Conservation (phyloP, 2,329 filamentous ascomycete genomes). For the Incumbomyces lentus region DNA sequence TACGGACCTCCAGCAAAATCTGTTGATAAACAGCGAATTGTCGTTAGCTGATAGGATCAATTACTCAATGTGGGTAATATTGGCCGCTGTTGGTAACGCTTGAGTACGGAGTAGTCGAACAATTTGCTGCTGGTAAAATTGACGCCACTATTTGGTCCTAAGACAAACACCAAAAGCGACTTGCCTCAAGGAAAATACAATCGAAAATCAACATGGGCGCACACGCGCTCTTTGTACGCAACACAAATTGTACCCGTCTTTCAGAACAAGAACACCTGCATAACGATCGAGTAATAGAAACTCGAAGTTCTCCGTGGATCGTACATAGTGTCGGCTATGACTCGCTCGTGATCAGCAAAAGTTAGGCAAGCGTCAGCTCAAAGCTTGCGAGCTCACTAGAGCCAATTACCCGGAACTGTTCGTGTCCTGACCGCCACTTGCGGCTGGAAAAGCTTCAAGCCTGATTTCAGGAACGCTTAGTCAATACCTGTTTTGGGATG, state of each 20-base stretch:
- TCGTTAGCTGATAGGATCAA: too few relatives aligned
- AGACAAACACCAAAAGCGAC: too few relatives aligned
- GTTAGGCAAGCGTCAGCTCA: constrained; percentile 1
- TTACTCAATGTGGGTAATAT: too few relatives aligned
- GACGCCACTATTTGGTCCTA: too few relatives aligned
- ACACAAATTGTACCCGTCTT: neutral
- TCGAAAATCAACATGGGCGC: neutral
- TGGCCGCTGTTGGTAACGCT: too few relatives aligned
- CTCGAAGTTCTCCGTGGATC: constrained; percentile 1
- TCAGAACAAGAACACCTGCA: constrained; percentile 1
- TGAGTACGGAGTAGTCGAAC: too few relatives aligned
- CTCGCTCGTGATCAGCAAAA: neutral
- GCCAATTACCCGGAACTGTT: neutral
- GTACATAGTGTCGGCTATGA: neutral
- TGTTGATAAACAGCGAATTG: neutral
- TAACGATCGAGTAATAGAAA: constrained; percentile 8
- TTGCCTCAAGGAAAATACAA: neutral
- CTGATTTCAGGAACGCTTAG: too few relatives aligned
- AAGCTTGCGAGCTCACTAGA: neutral
- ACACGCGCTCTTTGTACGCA: constrained; percentile 3
- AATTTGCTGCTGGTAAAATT: too few relatives aligned
- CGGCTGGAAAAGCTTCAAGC: too few relatives aligned
- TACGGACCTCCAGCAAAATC: neutral
- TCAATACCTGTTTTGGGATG: too few relatives aligned
- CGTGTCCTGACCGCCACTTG: too few relatives aligned